These are phyloP conservation scores for Pseudozyma flocculosa DNA, from an alignment of 1,284 basidiomycete genomes.

Conservation along the genomic window DNA sequence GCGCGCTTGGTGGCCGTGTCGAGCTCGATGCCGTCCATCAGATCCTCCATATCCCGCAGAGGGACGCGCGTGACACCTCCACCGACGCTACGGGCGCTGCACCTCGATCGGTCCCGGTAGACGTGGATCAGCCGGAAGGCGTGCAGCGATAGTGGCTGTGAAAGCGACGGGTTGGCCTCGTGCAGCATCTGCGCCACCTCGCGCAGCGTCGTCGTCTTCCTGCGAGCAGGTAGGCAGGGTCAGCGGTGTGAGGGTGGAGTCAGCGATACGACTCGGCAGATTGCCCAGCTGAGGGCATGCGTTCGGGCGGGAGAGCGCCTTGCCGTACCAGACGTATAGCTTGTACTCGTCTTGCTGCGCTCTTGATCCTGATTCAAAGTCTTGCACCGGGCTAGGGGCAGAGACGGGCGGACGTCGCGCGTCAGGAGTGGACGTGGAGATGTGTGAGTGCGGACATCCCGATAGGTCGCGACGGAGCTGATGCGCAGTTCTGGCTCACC, in stretches of 20 bases:
- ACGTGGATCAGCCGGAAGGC: slow-evolving; percentile 35
- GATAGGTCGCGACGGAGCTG: no score
- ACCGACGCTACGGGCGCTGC: slow-evolving; percentile 16
- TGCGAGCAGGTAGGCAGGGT: background rate
- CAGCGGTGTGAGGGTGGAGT: no score
- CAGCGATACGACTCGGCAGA: no score
- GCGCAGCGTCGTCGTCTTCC: slow-evolving; percentile 47
- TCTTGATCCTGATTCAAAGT: slow-evolving; percentile 19
- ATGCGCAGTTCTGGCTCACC: no score
- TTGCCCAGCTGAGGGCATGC: no score
- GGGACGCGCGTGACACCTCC: slow-evolving; percentile 40
- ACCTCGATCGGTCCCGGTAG: slow-evolving; percentile 8
- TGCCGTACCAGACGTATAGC: slow-evolving; percentile 44
- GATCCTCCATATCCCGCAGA: slow-evolving; percentile 8
- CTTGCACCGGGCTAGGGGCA: slow-evolving; percentile 20
- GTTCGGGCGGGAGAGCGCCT: no score
- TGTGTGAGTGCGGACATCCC: no score
- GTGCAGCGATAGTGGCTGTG: slow-evolving; percentile 32
- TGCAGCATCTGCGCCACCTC: slow-evolving; percentile 43
- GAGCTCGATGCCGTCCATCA: slow-evolving; percentile 15
- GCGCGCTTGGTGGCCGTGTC: slow-evolving; percentile 5
- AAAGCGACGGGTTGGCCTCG: slow-evolving; percentile 30
- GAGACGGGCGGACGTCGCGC: no score
- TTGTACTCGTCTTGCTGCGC: slow-evolving; percentile 25
- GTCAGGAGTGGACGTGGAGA: no score